Evolutionary conservation across 768 basidiomycete genomes (phyloP).

Genomic region (Dentipellis fragilis): DNA sequence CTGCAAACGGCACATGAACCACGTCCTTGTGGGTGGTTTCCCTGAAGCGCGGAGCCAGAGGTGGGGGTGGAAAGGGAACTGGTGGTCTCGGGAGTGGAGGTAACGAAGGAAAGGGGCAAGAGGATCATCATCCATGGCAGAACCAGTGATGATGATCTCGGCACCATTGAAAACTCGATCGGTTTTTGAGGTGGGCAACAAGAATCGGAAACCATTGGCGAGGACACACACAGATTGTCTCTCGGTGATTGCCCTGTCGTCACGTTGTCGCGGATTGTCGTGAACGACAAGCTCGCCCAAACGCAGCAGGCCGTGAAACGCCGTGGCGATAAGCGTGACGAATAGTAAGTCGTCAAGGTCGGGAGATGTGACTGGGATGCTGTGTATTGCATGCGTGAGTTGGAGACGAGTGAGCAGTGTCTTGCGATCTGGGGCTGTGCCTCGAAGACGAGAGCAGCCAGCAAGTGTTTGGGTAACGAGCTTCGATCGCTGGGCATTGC

Average conservation of each 20-base stretch:
- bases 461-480: constrained; percentile 21
- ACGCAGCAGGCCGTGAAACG: constrained; percentile 17
- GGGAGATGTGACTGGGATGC: neutral
- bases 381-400: neutral
- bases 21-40: constrained; percentile 22
- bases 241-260: constrained; percentile 13
- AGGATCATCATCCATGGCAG: neutral
- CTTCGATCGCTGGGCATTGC: neutral
- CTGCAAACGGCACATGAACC: constrained; percentile 21
- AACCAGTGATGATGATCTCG: neutral
- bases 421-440: constrained; percentile 18
- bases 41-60: constrained; percentile 27
- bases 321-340: constrained; percentile 11
- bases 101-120: constrained; percentile 10
- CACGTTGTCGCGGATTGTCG: constrained; percentile 7
- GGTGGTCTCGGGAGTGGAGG: neutral
- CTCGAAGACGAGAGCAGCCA: constrained; percentile 20
- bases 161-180: neutral
- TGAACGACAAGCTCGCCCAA: constrained; percentile 21
- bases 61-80: constrained; percentile 9
- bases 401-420: constrained; percentile 15
- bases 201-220: neutral
- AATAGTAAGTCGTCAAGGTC: constrained; percentile 19
- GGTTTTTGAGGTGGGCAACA: neutral
- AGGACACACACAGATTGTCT: constrained; percentile 8